phyloP scores from a whole-genome alignment of 2,329 filamentous ascomycete species.

The Alternaria gaisen region DNA sequence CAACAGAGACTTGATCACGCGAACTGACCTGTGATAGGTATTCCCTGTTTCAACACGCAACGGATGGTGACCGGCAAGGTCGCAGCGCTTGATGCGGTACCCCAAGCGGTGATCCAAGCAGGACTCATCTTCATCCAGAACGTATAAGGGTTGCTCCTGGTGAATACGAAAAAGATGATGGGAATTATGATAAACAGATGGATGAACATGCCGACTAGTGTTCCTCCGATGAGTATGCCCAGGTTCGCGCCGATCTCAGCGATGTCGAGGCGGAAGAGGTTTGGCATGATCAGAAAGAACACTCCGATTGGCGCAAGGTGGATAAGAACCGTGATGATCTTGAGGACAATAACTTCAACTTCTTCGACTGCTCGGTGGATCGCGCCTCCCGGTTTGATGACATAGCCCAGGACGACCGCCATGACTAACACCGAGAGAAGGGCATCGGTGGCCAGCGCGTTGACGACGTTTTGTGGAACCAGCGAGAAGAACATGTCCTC shows the following conservation, averaged over 20 bases:
- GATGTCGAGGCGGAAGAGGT: constrained; percentile 61
- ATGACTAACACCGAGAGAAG: constrained; percentile 60
- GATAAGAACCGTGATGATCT: constrained; percentile 60
- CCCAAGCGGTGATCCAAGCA: constrained; percentile 65
- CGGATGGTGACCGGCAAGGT: constrained; percentile 62
- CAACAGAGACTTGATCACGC: neutral
- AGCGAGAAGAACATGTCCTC: constrained; percentile 61
- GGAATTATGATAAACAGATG: constrained; percentile 60
- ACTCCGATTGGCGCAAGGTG: constrained; percentile 61
- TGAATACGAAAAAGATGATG: constrained; percentile 39
- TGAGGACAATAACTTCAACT: constrained; percentile 59
- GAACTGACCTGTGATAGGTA: constrained; percentile 50
- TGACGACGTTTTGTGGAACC: constrained; percentile 60
- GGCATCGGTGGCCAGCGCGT: constrained; percentile 57
- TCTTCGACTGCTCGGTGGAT: constrained; percentile 58
- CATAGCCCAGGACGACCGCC: constrained; percentile 58
- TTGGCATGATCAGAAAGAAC: constrained; percentile 64
- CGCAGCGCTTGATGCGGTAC: constrained; percentile 62
- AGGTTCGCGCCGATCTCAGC: constrained; percentile 60
- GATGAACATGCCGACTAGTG: constrained; percentile 58
- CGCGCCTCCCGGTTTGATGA: constrained; percentile 54
- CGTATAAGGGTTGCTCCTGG: constrained; percentile 58
- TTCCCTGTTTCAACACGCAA: constrained; percentile 51
- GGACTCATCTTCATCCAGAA: constrained; percentile 60
- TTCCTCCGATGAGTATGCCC: constrained; percentile 60